Conservation (phyloP, 208 protist species). For the Crithidia thermophila region DNA sequence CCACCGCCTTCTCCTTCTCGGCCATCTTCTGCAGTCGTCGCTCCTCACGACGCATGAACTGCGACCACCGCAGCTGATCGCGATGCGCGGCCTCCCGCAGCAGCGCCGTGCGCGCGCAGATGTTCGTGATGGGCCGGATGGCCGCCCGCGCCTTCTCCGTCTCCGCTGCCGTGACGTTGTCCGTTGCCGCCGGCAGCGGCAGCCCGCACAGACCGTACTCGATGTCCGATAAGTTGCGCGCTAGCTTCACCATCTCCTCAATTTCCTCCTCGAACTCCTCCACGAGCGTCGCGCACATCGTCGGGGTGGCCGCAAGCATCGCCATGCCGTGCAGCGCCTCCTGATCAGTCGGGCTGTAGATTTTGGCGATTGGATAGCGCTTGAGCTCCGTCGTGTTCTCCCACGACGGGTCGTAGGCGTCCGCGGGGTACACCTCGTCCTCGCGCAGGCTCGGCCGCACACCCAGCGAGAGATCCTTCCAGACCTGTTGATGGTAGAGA, state of each 20-base stretch:
- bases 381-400: slow-evolving; percentile 2
- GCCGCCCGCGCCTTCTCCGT: slow-evolving; percentile 19
- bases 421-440: slow-evolving; percentile 31
- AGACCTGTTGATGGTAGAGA: slow-evolving; percentile 46
- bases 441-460: slow-evolving; percentile 34
- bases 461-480: slow-evolving; percentile 14
- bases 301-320: slow-evolving; percentile 23
- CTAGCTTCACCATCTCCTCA: slow-evolving; percentile 50
- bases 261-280: slow-evolving; percentile 74
- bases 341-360: slow-evolving; percentile 62
- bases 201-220: slow-evolving; percentile 70
- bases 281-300: slow-evolving; percentile 59
- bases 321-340: slow-evolving; percentile 29
- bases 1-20: slow-evolving; percentile 7
- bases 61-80: slow-evolving; percentile 46
- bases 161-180: slow-evolving; percentile 3
- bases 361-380: slow-evolving; percentile 30
- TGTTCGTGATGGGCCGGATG: slow-evolving; percentile 24
- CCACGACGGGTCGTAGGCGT: slow-evolving; percentile 14
- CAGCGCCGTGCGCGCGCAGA: slow-evolving; percentile 37
- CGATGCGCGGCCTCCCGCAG: slow-evolving; percentile 31
- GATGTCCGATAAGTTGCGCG: slow-evolving; percentile 40
- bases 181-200: background rate
- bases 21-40: background rate
- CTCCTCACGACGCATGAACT: slow-evolving; percentile 38